Base-by-base conservation (phyloP, 805 yeast species). In the Kodamaea leandrae region DNA sequence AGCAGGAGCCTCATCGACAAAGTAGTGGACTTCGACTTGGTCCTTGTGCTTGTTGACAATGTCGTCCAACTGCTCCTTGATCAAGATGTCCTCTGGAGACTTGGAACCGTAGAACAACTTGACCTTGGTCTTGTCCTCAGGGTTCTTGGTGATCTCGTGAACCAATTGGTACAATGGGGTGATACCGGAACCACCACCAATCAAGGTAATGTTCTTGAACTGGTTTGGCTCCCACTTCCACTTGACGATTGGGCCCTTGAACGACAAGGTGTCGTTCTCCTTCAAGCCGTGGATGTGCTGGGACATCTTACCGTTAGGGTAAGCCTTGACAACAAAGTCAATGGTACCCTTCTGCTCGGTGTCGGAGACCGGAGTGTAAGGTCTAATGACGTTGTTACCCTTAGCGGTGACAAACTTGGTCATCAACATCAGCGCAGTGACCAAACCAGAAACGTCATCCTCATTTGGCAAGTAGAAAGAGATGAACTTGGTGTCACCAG, bases 121-220 rank as follows among this genome's bases (percentile, higher is more conserved):
- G 49, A 93, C 82, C 76, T 88, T 83, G 57, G 99, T 93, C 64
- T 87, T 83, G 71, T 93, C 98, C 34, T 67, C 71, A 42, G 95
- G 90, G 74, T 90, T 80, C 60, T 75, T 73, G 57, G 86, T 74
- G 60, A 91, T 77, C 61, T 79, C 82, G 57, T 80, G 83, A 48
- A 87, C 64, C 63, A 93, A 68, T 74, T 93, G 99, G 75, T 77
- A 90, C 66, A 93, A 75, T 45, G 99, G 99, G 36, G 97, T 87
- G 64, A 93, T 90, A 68, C 98, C 98, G 38, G 95, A 76, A 60
- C 99, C 99, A 58, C 96, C 99, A 55, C 96, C 98, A 53, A 93
- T 73, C 61, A 93, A 77, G 44, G 83, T 79, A 61, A 93, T 80
- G 50, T 80, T 71, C 57, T 85, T 78, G 72, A 78, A 91, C 61